Percentiles rank a stretch among this genome's conserved stretches.
Conservation (phyloP, 1,139 yeast genomes). For the Debaryomyces singareniensis region DNA sequence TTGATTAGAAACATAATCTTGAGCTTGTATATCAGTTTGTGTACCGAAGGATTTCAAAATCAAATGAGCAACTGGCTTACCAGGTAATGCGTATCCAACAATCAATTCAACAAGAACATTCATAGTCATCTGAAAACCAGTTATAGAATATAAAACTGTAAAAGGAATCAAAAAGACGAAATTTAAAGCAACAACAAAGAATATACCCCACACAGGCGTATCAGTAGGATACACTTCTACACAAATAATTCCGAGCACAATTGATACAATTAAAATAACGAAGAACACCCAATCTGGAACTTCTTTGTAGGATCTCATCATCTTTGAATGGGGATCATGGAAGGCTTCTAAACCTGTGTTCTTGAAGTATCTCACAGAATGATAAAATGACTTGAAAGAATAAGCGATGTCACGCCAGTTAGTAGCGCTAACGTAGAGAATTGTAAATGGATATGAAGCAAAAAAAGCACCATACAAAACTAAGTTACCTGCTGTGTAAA, state of each 20-base stretch:
- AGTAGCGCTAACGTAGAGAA: slow-evolving; percentile 33
- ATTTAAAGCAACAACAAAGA: slow-evolving; percentile 48
- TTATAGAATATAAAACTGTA: slow-evolving; percentile 42
- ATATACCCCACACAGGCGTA: slow-evolving; percentile 50
- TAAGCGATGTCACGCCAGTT: slow-evolving; percentile 20
- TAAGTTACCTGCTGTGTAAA: slow-evolving; percentile 50
- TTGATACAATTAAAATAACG: slow-evolving; percentile 35
- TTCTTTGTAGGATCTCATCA: slow-evolving; percentile 49
- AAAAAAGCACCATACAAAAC: slow-evolving; percentile 50
- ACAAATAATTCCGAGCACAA: slow-evolving; percentile 41
- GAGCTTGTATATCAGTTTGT: slow-evolving; percentile 57
- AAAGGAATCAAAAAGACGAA: slow-evolving; percentile 48
- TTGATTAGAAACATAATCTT: slow-evolving; percentile 47
- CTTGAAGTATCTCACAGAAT: slow-evolving; percentile 21
- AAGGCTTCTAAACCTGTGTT: slow-evolving; percentile 30
- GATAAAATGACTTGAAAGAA: slow-evolving; percentile 7
- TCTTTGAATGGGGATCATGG: slow-evolving; percentile 47
- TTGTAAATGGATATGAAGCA: slow-evolving; percentile 49
- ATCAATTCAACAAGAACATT: slow-evolving; percentile 57
- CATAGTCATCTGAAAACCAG: slow-evolving; percentile 48
- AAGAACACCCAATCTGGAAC: slow-evolving; percentile 59
- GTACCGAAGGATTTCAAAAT: slow-evolving; percentile 53
- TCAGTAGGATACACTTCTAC: slow-evolving; percentile 41
- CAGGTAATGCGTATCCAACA: slow-evolving; percentile 59
- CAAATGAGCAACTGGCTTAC: slow-evolving; percentile 56